Evolutionary conservation across 2,329 filamentous ascomycete species (phyloP).

Genomic region (Monosporascus sp.): DNA sequence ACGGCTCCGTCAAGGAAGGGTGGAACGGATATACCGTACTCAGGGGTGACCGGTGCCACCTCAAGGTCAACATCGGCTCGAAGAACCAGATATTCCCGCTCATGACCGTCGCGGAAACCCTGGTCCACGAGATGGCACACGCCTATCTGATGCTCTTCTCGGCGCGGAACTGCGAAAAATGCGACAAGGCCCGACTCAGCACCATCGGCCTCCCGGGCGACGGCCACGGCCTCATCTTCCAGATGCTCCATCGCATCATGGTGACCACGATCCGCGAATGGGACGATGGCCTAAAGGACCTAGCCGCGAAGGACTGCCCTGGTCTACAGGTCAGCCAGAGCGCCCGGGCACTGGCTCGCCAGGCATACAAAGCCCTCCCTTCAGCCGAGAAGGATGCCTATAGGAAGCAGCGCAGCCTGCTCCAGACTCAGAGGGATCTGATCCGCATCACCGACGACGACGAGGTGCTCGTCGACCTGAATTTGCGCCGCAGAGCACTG

Average conservation of each 20-base stretch:
- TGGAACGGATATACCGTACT: background rate
- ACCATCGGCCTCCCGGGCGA: slow-evolving; percentile 9
- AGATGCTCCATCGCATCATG: slow-evolving; percentile 15
- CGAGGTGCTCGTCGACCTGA: slow-evolving; percentile 3
- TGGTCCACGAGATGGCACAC: slow-evolving; percentile 17
- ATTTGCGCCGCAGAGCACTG: slow-evolving; percentile 1
- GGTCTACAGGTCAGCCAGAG: slow-evolving; percentile 5
- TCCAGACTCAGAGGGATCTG: background rate
- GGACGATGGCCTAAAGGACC: slow-evolving; percentile 3
- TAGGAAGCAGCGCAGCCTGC: background rate
- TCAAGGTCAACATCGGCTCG: slow-evolving; percentile 5
- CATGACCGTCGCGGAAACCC: slow-evolving; percentile 2
- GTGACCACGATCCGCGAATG: slow-evolving; percentile 13
- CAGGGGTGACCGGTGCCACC: background rate
- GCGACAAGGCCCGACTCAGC: slow-evolving; percentile 6
- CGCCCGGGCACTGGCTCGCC: background rate
- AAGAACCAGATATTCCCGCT: slow-evolving; percentile 3
- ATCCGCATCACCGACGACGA: slow-evolving; percentile 1
- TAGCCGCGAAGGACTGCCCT: slow-evolving; percentile 14
- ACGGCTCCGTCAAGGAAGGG: background rate
- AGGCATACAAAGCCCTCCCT: background rate
- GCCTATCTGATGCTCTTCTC: slow-evolving; percentile 9
- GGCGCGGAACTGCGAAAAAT: slow-evolving; percentile 9
- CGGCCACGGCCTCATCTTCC: slow-evolving; percentile 14
- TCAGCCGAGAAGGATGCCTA: background rate